phyloP scores from a whole-genome alignment of 495 filamentous ascomycete genomes.

The Annulohypoxylon nitens region DNA sequence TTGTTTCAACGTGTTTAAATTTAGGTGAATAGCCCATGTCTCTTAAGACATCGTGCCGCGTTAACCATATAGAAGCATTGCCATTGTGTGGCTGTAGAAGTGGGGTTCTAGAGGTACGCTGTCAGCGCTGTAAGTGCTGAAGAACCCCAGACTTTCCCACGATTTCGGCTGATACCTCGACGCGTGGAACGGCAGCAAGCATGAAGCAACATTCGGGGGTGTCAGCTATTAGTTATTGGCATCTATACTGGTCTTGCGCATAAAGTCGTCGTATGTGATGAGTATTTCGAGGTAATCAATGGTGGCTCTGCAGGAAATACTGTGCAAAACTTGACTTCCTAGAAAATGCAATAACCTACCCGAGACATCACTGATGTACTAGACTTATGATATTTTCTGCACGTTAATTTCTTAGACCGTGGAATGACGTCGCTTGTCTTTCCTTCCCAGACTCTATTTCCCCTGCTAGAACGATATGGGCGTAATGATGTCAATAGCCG shows the following conservation, averaged over 20 bases:
- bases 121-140: neutral
- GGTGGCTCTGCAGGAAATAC: neutral
- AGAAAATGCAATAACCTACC: conserved; percentile 2
- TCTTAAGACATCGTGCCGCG: neutral
- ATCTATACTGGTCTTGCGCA: neutral
- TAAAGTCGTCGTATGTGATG: neutral
- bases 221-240: neutral
- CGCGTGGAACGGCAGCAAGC: neutral
- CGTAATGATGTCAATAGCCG: conserved; percentile 27
- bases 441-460: neutral
- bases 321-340: neutral
- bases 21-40: neutral
- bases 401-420: neutral
- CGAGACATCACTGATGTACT: neutral
- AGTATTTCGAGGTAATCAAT: neutral
- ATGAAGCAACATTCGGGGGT: neutral
- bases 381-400: conserved; percentile 1
- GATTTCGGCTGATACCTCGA: neutral
- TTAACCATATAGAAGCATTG: neutral
- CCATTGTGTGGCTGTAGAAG: neutral
- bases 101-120: neutral
- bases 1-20: neutral
- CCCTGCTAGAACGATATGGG: conserved; percentile 10
- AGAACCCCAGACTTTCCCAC: neutral
- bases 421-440: conserved; percentile 15